Evolutionary conservation across 2,329 filamentous ascomycete species (phyloP).

Genomic region (Xylaria sp.): DNA sequence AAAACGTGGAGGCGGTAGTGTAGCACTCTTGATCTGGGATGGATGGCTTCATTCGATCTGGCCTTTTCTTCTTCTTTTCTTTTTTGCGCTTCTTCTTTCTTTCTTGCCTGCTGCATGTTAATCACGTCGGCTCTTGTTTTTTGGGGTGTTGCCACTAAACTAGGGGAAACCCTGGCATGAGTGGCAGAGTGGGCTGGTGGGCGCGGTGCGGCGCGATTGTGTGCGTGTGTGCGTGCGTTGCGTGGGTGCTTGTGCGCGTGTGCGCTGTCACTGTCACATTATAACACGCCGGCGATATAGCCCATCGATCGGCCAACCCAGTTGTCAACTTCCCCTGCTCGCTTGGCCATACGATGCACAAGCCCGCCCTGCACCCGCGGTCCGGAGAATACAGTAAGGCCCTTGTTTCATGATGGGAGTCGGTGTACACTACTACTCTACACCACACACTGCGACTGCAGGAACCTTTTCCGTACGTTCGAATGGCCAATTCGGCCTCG

Average conservation of each 20-base stretch:
- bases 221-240: conserved; percentile 23
- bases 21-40: neutral
- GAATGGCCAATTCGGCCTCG: neutral
- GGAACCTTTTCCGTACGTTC: neutral
- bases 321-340: conserved; percentile 17
- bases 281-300: conserved; percentile 35
- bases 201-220: conserved; percentile 15
- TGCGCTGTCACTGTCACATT: conserved; percentile 39
- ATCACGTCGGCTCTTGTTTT: conserved; percentile 29
- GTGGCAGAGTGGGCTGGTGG: conserved; percentile 13
- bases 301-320: conserved; percentile 16
- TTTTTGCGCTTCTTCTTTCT: neutral
- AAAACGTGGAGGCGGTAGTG: neutral
- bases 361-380: conserved; percentile 8
- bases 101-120: conserved; percentile 22
- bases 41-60: no score
- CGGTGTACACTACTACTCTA: neutral
- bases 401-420: neutral
- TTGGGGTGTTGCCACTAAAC: conserved; percentile 27
- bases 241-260: conserved; percentile 19
- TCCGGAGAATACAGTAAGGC: conserved; percentile 8
- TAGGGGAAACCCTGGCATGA: conserved; percentile 20
- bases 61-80: neutral
- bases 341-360: conserved; percentile 7
- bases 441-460: neutral